Conservation (phyloP, 192 early-diverging fungal genomes). For the Podila clonocystis region DNA sequence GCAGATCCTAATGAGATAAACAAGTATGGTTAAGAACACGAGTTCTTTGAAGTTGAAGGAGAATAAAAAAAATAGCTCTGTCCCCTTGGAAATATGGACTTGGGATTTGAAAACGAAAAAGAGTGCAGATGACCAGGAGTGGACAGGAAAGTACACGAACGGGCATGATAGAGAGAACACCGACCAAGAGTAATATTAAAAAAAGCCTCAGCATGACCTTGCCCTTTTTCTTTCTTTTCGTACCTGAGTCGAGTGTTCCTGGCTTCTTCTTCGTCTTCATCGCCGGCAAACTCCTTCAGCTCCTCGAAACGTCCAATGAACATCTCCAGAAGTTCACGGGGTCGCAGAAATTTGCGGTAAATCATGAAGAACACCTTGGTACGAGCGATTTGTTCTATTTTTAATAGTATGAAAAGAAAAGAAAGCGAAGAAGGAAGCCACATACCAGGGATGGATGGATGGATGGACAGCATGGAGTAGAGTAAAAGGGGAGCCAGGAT, state of each 20-base stretch:
- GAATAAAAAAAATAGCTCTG: too few species aligned
- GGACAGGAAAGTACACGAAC: not conserved
- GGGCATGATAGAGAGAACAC: not conserved
- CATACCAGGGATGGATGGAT: too few species aligned
- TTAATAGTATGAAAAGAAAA: constrained; percentile 3
- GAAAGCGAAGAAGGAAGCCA: too few species aligned
- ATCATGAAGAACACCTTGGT: constrained; percentile 46
- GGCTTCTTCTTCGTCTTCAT: constrained; percentile 33
- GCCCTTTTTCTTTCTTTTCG: too few species aligned
- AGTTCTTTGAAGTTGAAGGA: not conserved
- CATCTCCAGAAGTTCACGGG: constrained; percentile 52
- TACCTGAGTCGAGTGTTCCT: constrained; percentile 44
- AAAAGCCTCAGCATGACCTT: too few species aligned
- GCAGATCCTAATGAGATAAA: constrained; percentile 27
- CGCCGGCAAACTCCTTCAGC: constrained; percentile 26
- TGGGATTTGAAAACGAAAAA: too few species aligned
- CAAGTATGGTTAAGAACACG: not conserved
- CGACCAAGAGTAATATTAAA: too few species aligned
- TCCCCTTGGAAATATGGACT: too few species aligned
- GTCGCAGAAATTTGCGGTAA: constrained; percentile 47
- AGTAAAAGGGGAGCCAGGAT: too few species aligned
- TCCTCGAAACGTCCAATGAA: constrained; percentile 45
- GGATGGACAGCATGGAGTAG: too few species aligned
- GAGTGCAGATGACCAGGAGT: too few species aligned
- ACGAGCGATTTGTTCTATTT: constrained; percentile 38